These are phyloP conservation scores for Galeopsis tetrahit DNA, from an alignment of 257 asterid genomes.

Conservation along the genomic window DNA sequence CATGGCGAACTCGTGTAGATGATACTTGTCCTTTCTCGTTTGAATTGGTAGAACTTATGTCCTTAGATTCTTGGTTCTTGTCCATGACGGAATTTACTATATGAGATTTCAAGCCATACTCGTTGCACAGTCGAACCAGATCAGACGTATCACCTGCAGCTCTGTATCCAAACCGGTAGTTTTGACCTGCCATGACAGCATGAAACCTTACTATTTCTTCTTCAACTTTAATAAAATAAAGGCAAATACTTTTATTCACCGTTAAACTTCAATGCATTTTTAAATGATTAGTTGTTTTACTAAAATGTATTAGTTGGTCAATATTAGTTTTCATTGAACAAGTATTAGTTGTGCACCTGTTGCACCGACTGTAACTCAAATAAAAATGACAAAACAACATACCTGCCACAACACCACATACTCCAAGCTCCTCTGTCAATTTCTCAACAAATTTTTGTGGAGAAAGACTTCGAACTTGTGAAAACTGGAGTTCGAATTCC, in stretches of 20 bases:
- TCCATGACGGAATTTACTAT: conserved; percentile 88
- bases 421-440: conserved; percentile 79
- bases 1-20: conserved; percentile 89
- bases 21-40: conserved; percentile 93
- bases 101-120: conserved; percentile 69
- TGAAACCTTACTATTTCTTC: conserved; percentile 7
- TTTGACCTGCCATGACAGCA: conserved; percentile 61
- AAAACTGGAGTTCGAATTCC: conserved; percentile 76
- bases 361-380: not conserved
- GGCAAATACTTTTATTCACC: not conserved
- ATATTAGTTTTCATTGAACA: too few relatives aligned
- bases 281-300: too few relatives aligned
- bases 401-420: conserved; percentile 96
- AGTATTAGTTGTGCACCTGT: too few relatives aligned
- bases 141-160: conserved; percentile 84
- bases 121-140: conserved; percentile 66
- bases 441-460: conserved; percentile 86
- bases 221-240: conserved; percentile 15
- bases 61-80: conserved; percentile 50
- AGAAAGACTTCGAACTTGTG: conserved; percentile 77
- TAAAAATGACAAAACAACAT: conserved; percentile 25
- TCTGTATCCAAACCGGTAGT: conserved; percentile 89
- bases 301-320: too few relatives aligned
- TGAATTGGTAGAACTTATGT: conserved; percentile 37
- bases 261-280: too few relatives aligned